phyloP scores from a whole-genome alignment of 768 basidiomycete genomes.

The Kwoniella newhampshirensis region DNA sequence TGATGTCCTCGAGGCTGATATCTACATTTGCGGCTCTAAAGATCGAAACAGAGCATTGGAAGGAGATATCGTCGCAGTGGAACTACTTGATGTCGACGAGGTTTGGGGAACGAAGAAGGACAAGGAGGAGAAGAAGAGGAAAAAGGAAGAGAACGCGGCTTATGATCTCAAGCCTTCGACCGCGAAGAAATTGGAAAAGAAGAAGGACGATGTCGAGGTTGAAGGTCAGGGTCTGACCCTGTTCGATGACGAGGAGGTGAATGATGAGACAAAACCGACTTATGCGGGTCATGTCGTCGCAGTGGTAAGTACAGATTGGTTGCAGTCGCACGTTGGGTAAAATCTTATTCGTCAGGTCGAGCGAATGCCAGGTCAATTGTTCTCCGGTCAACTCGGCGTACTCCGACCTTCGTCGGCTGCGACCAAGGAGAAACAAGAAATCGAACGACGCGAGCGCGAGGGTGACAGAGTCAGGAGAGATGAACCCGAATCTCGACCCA shows the following conservation, averaged over 20 bases:
- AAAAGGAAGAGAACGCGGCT: slow-evolving; percentile 98
- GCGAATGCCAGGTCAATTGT: slow-evolving; percentile 97
- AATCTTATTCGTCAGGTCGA: slow-evolving; percentile 62
- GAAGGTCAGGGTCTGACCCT: slow-evolving; percentile 96
- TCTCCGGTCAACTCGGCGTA: slow-evolving; percentile 93
- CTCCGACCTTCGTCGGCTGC: slow-evolving; percentile 93
- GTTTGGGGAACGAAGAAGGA: slow-evolving; percentile 96
- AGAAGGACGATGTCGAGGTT: slow-evolving; percentile 99
- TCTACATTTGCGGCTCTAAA: slow-evolving; percentile 98
- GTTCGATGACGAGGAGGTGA: slow-evolving; percentile 99
- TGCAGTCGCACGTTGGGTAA: neutral
- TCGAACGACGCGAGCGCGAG: slow-evolving; percentile 93
- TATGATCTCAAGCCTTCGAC: slow-evolving; percentile 72
- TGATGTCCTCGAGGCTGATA: slow-evolving; percentile 96
- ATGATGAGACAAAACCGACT: slow-evolving; percentile 95
- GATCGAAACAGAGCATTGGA: slow-evolving; percentile 97
- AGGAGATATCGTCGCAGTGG: slow-evolving; percentile 95
- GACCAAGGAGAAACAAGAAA: slow-evolving; percentile 98
- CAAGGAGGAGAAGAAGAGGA: slow-evolving; percentile 99
- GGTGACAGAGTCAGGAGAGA: slow-evolving; percentile 69
- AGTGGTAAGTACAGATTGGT: slow-evolving; percentile 57
- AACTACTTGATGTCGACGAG: slow-evolving; percentile 95
- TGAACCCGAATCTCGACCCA: slow-evolving; percentile 76
- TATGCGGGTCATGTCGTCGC: slow-evolving; percentile 99
- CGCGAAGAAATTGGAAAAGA: slow-evolving; percentile 81